Evolutionary conservation across 176 grass and related monocot genomes (phyloP).

Genomic region (Paspalum vaginatum): DNA sequence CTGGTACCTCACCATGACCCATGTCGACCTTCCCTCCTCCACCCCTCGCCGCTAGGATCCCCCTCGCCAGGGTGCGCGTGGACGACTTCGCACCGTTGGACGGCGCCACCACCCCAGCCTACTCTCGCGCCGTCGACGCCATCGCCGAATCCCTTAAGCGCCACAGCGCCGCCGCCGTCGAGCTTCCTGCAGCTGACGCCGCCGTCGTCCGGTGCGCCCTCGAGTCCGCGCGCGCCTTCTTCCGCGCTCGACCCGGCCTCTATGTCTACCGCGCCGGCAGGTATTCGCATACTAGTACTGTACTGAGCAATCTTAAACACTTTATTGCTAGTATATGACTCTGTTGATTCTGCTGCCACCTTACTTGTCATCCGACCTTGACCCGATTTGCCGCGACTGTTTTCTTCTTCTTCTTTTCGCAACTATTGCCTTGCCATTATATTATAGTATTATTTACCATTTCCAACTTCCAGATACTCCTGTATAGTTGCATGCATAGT

Average conservation of each 20-base stretch:
- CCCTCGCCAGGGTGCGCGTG: conserved; percentile 56
- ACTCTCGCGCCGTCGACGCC: conserved; percentile 50
- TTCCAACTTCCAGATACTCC: not conserved
- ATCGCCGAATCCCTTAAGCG: conserved; percentile 62
- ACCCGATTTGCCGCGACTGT: not conserved
- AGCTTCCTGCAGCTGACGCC: conserved; percentile 55
- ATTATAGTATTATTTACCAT: not conserved
- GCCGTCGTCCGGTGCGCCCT: conserved; percentile 69
- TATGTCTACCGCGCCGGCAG: conserved; percentile 74
- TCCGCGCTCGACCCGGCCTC: conserved; percentile 43
- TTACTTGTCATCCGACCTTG: not conserved
- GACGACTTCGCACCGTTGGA: conserved; percentile 61
- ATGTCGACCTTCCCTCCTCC: conserved; percentile 36
- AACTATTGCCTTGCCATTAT: too few relatives aligned
- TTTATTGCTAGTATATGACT: not conserved
- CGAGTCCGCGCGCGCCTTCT: conserved; percentile 67
- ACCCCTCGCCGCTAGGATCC: not conserved
- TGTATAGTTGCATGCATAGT: not conserved
- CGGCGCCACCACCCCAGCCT: conserved; percentile 40
- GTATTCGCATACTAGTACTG: conserved; percentile 10
- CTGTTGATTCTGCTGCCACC: not conserved
- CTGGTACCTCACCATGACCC: conserved; percentile 25
- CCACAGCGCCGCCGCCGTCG: conserved; percentile 65
- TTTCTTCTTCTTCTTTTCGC: too few relatives aligned
- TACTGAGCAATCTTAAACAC: too few relatives aligned